Conservation (phyloP, 768 basidiomycete genomes). For the Inosperma sp. region DNA sequence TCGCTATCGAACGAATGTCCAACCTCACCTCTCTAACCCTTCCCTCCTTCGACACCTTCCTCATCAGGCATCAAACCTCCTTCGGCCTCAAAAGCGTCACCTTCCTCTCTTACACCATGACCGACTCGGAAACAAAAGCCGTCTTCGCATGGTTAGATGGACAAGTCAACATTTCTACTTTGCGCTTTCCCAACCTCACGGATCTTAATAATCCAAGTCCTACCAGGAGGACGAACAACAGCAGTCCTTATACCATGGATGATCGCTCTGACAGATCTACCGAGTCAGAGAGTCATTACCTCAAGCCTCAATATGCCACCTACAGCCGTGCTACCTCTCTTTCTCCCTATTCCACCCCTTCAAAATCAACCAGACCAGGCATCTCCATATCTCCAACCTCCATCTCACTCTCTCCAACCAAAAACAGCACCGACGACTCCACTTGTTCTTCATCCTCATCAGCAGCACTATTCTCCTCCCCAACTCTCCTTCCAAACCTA, state of each 20-base stretch:
- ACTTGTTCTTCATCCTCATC: conserved; percentile 14
- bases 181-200: conserved; percentile 39
- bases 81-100: conserved; percentile 40
- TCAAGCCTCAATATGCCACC: conserved; percentile 11
- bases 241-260: neutral
- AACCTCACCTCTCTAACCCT: conserved; percentile 37
- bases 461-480: conserved; percentile 23
- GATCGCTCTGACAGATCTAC: no score
- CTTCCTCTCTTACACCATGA: conserved; percentile 32
- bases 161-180: conserved; percentile 36
- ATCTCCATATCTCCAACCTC: no score
- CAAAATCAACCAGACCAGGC: no score
- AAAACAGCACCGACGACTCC: conserved; percentile 3
- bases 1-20: conserved; percentile 45
- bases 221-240: neutral
- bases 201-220: conserved; percentile 13
- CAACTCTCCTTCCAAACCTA: conserved; percentile 39
- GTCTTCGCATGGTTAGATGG: conserved; percentile 42
- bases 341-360: conserved; percentile 18
- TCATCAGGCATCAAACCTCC: conserved; percentile 40
- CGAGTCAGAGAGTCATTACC: conserved; percentile 13
- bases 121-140: conserved; percentile 28
- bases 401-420: neutral
- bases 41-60: conserved; percentile 39
- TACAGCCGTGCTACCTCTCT: conserved; percentile 13